Evolutionary conservation across 495 filamentous ascomycete genomes (phyloP), one percentile per base, ranked within the genome.

Genomic region (Aspergillus kassunensis): DNA sequence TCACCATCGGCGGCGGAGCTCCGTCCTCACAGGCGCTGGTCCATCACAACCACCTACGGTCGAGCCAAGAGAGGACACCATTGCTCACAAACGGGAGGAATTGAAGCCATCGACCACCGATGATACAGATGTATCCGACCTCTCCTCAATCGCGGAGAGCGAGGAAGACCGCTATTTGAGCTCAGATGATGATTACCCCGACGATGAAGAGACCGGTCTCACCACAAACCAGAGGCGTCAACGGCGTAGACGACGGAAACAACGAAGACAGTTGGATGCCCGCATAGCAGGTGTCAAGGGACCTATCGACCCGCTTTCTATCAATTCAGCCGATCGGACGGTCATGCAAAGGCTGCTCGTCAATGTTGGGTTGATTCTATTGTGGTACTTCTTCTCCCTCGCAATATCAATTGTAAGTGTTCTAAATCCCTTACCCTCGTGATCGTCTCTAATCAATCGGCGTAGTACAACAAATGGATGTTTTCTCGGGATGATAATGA

Each of bases 401-500:
- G 88, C 88, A 12, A 96, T 97, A 60, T 97, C 95, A 24, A 83
- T 98, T 48, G 90, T 95, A 80, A 78, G 89, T 75, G 29, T 16
- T 43, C 42, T 23, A 9, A 21, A 10, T 29, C 24, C n/a, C 49
- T 41, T 31, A 15, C 7, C 2, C 15, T 36, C 11, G 0, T 5
- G 13, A 19, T 41, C 16, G 7, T 27, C 25, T 16, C 33, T 49
- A 34, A 48, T 36, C 25, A 27, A 39, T 15, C 13, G 20, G 13
- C 25, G 20, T 58, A 95, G 90, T 99, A 99, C 72, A 99, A 99
- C 76, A 97, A 96, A 77, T 97, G 95, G 95, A 99, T 99, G 95
- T 99, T 99, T 69, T 86, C 88, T 10, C 44, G 44, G 19, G 45
- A 39, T 9, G 45, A 49, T 55, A 73, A 84, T 15, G 81, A 85